These are phyloP conservation scores for Xylaria sp. DNA, from an alignment of 495 filamentous ascomycete genomes.

Conservation along the genomic window DNA sequence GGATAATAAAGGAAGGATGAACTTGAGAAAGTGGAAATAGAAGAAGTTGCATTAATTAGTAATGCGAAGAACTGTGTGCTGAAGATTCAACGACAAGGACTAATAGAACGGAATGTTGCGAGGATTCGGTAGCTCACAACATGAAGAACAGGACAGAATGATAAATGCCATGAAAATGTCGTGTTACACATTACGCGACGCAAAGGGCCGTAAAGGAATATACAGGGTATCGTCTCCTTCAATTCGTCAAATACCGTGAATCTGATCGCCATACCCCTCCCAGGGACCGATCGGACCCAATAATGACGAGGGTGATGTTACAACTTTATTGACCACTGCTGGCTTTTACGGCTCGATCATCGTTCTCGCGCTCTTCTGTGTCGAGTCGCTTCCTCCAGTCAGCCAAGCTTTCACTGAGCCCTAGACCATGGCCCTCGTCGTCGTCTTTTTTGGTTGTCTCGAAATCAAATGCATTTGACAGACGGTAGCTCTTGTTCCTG, in stretches of 20 bases:
- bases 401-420: conserved; percentile 71
- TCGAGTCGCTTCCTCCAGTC: conserved; percentile 80
- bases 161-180: conserved; percentile 32
- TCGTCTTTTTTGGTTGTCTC: conserved; percentile 63
- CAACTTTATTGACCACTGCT: conserved; percentile 19
- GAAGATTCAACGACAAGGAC: conserved; percentile 2
- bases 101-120: neutral
- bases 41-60: conserved; percentile 21
- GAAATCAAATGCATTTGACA: conserved; percentile 86
- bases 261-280: conserved; percentile 8
- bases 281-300: neutral
- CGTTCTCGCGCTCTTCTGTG: conserved; percentile 57
- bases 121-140: neutral
- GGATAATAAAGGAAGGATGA: neutral
- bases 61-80: conserved; percentile 15
- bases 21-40: neutral
- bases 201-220: conserved; percentile 25
- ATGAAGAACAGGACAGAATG: conserved; percentile 22
- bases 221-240: conserved; percentile 32
- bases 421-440: conserved; percentile 52
- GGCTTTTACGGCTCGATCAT: conserved; percentile 23
- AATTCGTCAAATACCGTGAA: conserved; percentile 24
- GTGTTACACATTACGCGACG: conserved; percentile 32
- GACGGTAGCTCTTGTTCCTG: conserved; percentile 90
- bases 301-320: conserved; percentile 10